Percentiles rank a stretch among this genome's conserved stretches.
Evolutionary conservation across 106 monocot genomes (phyloP).

Genomic region (Hemerocallis citrina): DNA sequence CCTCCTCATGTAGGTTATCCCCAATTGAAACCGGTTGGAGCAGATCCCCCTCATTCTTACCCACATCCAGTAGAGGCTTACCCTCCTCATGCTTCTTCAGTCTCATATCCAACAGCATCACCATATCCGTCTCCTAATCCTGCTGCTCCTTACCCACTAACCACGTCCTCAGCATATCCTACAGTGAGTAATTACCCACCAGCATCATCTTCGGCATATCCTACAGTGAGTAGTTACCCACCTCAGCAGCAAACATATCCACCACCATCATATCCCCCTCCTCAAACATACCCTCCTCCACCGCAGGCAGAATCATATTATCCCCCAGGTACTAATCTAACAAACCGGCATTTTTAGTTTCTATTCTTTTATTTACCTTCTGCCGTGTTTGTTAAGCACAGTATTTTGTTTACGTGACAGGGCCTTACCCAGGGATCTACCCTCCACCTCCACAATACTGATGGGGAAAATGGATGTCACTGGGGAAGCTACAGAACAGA

Average conservation of each 20-base stretch:
- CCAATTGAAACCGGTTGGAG: background rate
- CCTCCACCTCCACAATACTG: slow-evolving; percentile 52
- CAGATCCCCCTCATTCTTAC: background rate
- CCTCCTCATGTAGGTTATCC: background rate
- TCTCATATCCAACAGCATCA: slow-evolving; percentile 7
- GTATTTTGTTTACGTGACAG: slow-evolving; percentile 11
- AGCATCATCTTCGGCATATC: background rate
- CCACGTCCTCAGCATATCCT: slow-evolving; percentile 1
- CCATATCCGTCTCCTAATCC: slow-evolving; percentile 15
- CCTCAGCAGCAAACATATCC: slow-evolving; percentile 19
- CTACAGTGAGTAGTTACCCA: slow-evolving; percentile 8
- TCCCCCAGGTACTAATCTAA: slow-evolving; percentile 32
- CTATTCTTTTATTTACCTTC: background rate
- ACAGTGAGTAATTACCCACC: slow-evolving; percentile 9
- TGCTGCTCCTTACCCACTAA: slow-evolving; percentile 5
- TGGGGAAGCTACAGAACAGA: background rate
- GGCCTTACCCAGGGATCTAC: slow-evolving; percentile 36
- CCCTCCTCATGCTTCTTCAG: background rate
- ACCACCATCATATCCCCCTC: slow-evolving; percentile 18
- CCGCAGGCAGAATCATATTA: slow-evolving; percentile 24
- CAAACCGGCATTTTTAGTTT: background rate
- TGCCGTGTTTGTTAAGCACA: background rate
- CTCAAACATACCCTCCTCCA: slow-evolving; percentile 46
- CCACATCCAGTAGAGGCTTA: background rate
- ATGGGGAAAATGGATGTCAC: background rate